Conservation (phyloP, 352 stramenopile genomes). For the Pythium guiyangense region DNA sequence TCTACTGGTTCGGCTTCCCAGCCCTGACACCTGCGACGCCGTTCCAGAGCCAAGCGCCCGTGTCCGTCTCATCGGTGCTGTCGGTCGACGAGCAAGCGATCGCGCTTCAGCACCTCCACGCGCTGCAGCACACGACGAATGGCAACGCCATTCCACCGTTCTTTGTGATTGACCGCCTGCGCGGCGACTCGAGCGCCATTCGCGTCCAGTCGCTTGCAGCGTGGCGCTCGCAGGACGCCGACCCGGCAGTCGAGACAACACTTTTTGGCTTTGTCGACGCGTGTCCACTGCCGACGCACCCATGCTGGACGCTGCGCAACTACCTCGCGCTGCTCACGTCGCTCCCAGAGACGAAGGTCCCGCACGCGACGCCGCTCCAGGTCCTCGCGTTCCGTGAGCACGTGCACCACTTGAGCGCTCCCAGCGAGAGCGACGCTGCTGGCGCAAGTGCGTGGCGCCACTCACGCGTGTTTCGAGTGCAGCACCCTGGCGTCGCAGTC, state of each 20-base stretch:
- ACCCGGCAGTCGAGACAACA: conserved; percentile 19
- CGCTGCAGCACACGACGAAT: conserved; percentile 24
- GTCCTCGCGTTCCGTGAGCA: conserved; percentile 75
- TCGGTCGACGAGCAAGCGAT: conserved; percentile 31
- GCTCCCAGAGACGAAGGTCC: conserved; percentile 26
- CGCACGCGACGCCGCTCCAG: conserved; percentile 26
- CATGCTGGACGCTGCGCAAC: conserved; percentile 88
- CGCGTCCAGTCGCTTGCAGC: conserved; percentile 25
- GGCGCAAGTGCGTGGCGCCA: conserved; percentile 46
- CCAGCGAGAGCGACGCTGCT: conserved; percentile 8
- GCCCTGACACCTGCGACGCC: conserved; percentile 45
- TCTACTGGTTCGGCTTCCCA: conserved; percentile 94
- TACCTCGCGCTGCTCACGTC: conserved; percentile 64
- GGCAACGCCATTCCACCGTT: conserved; percentile 44
- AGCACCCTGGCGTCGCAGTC: conserved; percentile 10
- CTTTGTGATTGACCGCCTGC: conserved; percentile 60
- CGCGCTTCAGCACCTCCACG: conserved; percentile 34
- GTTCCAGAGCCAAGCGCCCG: conserved; percentile 27
- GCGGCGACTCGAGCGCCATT: conserved; percentile 12
- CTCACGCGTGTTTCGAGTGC: conserved; percentile 58
- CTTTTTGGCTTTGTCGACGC: conserved; percentile 89
- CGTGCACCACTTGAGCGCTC: conserved; percentile 37
- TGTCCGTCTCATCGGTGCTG: conserved; percentile 27
- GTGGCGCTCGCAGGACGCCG: conserved; percentile 17
- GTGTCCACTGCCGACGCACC: conserved; percentile 63